Conservation (phyloP, 2,329 filamentous ascomycete species). For the Metarhizium robertsii region DNA sequence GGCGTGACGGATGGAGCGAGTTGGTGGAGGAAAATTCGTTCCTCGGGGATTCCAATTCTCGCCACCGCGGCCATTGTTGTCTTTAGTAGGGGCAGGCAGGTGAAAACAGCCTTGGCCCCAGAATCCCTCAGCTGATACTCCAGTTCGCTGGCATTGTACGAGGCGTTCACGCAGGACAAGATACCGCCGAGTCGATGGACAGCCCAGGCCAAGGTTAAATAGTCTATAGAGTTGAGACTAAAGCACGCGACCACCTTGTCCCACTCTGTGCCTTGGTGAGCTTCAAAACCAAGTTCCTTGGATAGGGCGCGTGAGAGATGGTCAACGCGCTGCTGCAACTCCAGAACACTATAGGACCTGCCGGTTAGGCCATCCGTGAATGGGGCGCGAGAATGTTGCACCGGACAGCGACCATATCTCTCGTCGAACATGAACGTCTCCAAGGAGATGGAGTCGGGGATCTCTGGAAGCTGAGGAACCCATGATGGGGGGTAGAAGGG, state of each 20-base stretch:
- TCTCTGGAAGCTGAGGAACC: constrained; percentile 7
- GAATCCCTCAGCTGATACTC: constrained; percentile 58
- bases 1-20: constrained; percentile 41
- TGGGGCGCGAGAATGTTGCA: constrained; percentile 50
- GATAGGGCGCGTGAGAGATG: constrained; percentile 43
- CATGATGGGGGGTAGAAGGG: constrained; percentile 9
- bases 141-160: constrained; percentile 57
- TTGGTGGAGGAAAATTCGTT: constrained; percentile 56
- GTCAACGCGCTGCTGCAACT: constrained; percentile 58
- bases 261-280: constrained; percentile 62
- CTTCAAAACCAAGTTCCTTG: constrained; percentile 60
- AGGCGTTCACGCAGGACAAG: constrained; percentile 59
- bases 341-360: constrained; percentile 48
- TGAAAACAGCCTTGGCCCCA: constrained; percentile 58
- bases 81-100: constrained; percentile 53
- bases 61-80: constrained; percentile 54
- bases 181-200: constrained; percentile 60
- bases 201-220: constrained; percentile 45
- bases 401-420: constrained; percentile 50
- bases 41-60: constrained; percentile 48
- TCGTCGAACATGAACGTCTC: constrained; percentile 59
- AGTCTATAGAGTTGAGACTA: constrained; percentile 59
- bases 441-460: constrained; percentile 56
- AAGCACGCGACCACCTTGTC: constrained; percentile 68
- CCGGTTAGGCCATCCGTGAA: constrained; percentile 67